A percentile compares a stretch with the other conserved stretches of the same genome.
Evolutionary conservation across 2,329 filamentous ascomycete species (phyloP).

Genomic region (Xylaria sp.): DNA sequence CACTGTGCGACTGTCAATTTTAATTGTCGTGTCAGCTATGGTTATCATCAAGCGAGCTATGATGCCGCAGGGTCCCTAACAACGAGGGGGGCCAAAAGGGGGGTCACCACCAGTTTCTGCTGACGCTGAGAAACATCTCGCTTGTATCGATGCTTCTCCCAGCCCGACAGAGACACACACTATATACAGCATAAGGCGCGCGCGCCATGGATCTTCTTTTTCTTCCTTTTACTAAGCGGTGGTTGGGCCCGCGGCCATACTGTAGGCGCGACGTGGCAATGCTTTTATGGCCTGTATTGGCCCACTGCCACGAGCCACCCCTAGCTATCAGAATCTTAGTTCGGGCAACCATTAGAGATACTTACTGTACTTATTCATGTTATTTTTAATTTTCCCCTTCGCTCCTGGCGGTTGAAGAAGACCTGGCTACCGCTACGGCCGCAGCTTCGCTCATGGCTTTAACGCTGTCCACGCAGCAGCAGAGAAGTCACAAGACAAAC

Average conservation of each 20-base stretch:
- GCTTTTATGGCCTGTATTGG: slow-evolving; percentile 46
- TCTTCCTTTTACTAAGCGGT: slow-evolving; percentile 42
- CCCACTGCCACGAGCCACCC: slow-evolving; percentile 48
- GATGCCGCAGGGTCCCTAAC: slow-evolving; percentile 18
- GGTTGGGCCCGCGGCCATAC: slow-evolving; percentile 42
- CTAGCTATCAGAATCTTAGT: slow-evolving; percentile 38
- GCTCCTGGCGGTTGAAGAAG: slow-evolving; percentile 35
- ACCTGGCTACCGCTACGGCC: slow-evolving; percentile 37
- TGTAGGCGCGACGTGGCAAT: slow-evolving; percentile 47
- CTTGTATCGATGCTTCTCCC: slow-evolving; percentile 38
- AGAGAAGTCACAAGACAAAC: slow-evolving; percentile 2
- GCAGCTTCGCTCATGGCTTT: slow-evolving; percentile 25
- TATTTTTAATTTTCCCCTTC: slow-evolving; percentile 30
- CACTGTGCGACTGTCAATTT: slow-evolving; percentile 24
- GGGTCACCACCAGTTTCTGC: slow-evolving; percentile 38
- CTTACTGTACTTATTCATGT: slow-evolving; percentile 16
- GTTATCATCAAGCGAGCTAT: neutral
- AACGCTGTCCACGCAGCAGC: slow-evolving; percentile 30
- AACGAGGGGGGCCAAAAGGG: slow-evolving; percentile 16
- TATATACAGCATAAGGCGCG: slow-evolving; percentile 44
- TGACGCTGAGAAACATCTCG: slow-evolving; percentile 41
- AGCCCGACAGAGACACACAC: slow-evolving; percentile 37
- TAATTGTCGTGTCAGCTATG: slow-evolving; percentile 15
- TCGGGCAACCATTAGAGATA: slow-evolving; percentile 29
- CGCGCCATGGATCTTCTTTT: slow-evolving; percentile 45